Evolutionary conservation across 2,329 filamentous ascomycete genomes (phyloP).

Genomic region (Fusarium verrucosum): DNA sequence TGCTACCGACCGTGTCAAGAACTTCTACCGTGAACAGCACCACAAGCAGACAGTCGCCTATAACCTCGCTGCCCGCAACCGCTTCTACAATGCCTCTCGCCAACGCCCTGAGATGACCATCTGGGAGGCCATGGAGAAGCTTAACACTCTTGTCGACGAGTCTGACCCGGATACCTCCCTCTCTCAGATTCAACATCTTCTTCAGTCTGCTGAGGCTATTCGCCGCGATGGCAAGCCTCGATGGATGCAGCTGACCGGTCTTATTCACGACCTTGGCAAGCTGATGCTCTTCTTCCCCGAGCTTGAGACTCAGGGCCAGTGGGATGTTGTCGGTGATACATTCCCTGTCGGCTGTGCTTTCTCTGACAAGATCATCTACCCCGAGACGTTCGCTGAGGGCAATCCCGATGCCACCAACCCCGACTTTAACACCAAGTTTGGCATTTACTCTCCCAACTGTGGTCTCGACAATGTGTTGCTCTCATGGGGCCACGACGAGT

Average conservation of each 20-base stretch:
- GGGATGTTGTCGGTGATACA: conserved; percentile 91
- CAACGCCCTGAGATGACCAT: conserved; percentile 77
- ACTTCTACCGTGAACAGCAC: conserved; percentile 81
- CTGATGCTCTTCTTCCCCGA: conserved; percentile 79
- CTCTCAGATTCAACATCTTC: conserved; percentile 87
- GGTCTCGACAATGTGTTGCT: conserved; percentile 90
- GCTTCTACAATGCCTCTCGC: conserved; percentile 67
- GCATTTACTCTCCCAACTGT: conserved; percentile 82
- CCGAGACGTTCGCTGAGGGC: conserved; percentile 72
- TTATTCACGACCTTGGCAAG: conserved; percentile 84
- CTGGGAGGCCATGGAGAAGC: conserved; percentile 92
- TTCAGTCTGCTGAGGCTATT: conserved; percentile 90
- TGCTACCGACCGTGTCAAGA: conserved; percentile 84
- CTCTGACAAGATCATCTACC: conserved; percentile 81
- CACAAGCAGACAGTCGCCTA: conserved; percentile 81
- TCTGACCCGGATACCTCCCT: conserved; percentile 89
- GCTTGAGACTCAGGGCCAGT: conserved; percentile 77
- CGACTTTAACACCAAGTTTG: conserved; percentile 78
- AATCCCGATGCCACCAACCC: conserved; percentile 80
- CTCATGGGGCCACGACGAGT: conserved; percentile 90
- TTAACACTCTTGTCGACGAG: conserved; percentile 90
- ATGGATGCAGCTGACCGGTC: conserved; percentile 82
- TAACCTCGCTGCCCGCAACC: conserved; percentile 79
- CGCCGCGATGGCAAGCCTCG: conserved; percentile 83
- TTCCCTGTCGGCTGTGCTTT: conserved; percentile 82